These are phyloP conservation scores for Plasmopara muralis DNA, from an alignment of 352 stramenopile genomes.

Conservation along the genomic window DNA sequence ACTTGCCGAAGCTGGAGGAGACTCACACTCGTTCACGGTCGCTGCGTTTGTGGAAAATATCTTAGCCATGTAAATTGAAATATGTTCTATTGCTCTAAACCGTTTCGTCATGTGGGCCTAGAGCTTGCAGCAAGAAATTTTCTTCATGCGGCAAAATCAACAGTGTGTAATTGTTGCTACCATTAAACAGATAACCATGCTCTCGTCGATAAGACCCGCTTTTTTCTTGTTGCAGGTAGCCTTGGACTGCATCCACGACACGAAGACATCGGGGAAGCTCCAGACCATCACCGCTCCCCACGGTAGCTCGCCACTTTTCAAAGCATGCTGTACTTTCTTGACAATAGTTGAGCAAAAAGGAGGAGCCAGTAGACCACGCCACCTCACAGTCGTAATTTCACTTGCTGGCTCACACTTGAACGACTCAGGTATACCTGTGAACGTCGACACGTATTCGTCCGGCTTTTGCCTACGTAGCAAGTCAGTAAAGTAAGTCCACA, in stretches of 20 bases:
- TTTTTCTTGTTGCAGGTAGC: slow-evolving; percentile 17
- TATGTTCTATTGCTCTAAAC: slow-evolving; percentile 27
- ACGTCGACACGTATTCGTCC: too few species aligned
- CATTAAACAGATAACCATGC: slow-evolving; percentile 69
- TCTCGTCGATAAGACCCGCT: slow-evolving; percentile 33
- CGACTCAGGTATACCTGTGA: slow-evolving; percentile 34
- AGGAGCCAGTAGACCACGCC: slow-evolving; percentile 60
- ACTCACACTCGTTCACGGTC: too few species aligned
- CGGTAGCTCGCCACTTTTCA: slow-evolving; percentile 41
- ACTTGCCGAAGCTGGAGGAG: too few species aligned
- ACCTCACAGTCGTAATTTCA: slow-evolving; percentile 52
- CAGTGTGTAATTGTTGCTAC: slow-evolving; percentile 73
- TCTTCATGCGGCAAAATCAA: slow-evolving; percentile 60
- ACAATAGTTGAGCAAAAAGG: slow-evolving; percentile 50
- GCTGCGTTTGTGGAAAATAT: too few species aligned
- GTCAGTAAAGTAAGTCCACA: too few species aligned
- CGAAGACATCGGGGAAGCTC: slow-evolving; percentile 66
- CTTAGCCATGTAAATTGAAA: slow-evolving; percentile 32
- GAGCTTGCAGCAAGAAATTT: slow-evolving; percentile 63
- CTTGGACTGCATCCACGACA: slow-evolving; percentile 54
- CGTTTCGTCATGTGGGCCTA: slow-evolving; percentile 62
- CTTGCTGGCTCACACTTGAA: slow-evolving; percentile 30
- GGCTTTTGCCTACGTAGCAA: too few species aligned
- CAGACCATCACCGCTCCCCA: slow-evolving; percentile 75
- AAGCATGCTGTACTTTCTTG: slow-evolving; percentile 38